phyloP scores from a whole-genome alignment of 306 rosid genomes.

The Inga oerstediana region DNA sequence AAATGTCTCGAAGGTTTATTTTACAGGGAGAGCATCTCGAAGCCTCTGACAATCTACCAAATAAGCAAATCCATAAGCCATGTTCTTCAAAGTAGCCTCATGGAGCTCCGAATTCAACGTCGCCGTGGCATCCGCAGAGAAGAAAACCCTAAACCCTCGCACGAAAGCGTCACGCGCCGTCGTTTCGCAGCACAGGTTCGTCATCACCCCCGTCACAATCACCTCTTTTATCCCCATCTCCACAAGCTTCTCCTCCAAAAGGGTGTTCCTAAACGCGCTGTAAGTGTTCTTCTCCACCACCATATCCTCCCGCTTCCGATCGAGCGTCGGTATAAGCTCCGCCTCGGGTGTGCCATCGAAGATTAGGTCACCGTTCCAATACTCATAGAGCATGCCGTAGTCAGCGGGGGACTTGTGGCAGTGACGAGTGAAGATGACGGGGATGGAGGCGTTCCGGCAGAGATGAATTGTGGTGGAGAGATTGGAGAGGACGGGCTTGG shows the following conservation, averaged over 20 bases:
- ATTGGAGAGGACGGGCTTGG: slow-evolving; percentile 50
- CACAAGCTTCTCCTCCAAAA: slow-evolving; percentile 50
- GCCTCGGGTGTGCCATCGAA: slow-evolving; percentile 56
- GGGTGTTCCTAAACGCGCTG: slow-evolving; percentile 56
- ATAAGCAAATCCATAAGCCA: slow-evolving; percentile 80
- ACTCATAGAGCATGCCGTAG: slow-evolving; percentile 62
- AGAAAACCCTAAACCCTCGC: slow-evolving; percentile 69
- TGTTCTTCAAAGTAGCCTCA: slow-evolving; percentile 66
- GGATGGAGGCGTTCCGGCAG: slow-evolving; percentile 67
- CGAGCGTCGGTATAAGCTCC: slow-evolving; percentile 50
- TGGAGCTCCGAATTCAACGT: slow-evolving; percentile 59
- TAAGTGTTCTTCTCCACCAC: slow-evolving; percentile 64
- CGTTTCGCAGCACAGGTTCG: slow-evolving; percentile 80
- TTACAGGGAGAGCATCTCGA: slow-evolving; percentile 8
- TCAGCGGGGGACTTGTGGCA: slow-evolving; percentile 52
- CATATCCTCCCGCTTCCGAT: slow-evolving; percentile 37
- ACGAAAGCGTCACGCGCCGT: slow-evolving; percentile 76
- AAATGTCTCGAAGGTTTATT: background rate
- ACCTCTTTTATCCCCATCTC: slow-evolving; percentile 70
- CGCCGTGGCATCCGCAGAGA: slow-evolving; percentile 68
- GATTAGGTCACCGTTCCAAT: slow-evolving; percentile 64
- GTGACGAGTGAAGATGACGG: slow-evolving; percentile 79
- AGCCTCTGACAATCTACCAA: slow-evolving; percentile 57
- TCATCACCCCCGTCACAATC: slow-evolving; percentile 74
- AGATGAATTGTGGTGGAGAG: slow-evolving; percentile 65